phyloP scores from a whole-genome alignment of 306 rosid genomes.

The Malus fusca region DNA sequence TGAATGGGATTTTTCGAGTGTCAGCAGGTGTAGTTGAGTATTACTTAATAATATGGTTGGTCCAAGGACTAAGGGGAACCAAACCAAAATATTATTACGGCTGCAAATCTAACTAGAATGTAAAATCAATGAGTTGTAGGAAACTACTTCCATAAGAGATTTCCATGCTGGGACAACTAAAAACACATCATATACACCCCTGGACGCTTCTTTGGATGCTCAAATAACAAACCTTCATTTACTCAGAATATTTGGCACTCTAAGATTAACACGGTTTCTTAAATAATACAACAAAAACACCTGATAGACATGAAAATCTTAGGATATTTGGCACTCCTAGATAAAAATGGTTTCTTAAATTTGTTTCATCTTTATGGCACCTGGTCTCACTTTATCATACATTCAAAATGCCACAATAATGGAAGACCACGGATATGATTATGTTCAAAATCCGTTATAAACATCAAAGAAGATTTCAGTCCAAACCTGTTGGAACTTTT shows the following conservation, averaged over 20 bases:
- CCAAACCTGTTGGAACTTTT: conserved; percentile 82
- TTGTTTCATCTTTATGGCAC: neutral
- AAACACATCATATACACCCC: neutral
- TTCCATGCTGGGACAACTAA: neutral
- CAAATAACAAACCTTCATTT: neutral
- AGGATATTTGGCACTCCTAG: neutral
- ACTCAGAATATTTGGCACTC: neutral
- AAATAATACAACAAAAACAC: neutral
- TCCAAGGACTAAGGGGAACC: neutral
- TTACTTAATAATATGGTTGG: neutral
- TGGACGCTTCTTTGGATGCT: neutral
- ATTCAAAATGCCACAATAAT: neutral
- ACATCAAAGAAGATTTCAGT: conserved; percentile 9
- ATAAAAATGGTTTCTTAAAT: neutral
- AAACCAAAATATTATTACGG: neutral
- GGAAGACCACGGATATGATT: neutral
- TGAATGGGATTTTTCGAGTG: neutral
- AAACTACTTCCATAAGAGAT: neutral
- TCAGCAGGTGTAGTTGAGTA: neutral
- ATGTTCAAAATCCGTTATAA: neutral
- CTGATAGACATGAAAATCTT: neutral
- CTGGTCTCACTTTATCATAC: neutral
- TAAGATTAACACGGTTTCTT: neutral
- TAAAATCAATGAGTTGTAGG: neutral
- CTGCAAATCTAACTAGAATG: neutral